These are phyloP conservation scores for Lippia alba DNA, from an alignment of 305 asterid species.

Conservation along the genomic window DNA sequence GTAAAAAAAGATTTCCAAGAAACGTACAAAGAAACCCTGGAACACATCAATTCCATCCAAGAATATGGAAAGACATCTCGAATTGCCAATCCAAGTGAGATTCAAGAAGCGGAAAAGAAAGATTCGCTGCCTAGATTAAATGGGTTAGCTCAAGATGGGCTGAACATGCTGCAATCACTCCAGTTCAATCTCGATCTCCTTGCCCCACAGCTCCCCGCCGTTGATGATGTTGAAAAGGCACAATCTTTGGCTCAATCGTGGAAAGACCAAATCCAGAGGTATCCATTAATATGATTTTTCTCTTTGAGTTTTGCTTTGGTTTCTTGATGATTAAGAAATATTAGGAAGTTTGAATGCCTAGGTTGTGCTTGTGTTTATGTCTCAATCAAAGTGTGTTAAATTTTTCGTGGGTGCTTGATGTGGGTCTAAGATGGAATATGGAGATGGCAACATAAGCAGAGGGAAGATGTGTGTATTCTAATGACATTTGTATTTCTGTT, in stretches of 20 bases:
- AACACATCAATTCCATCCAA: slow-evolving; percentile 62
- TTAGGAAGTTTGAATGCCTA: slow-evolving; percentile 3
- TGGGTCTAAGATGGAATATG: neutral
- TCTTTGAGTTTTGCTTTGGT: neutral
- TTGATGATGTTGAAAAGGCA: slow-evolving; percentile 70
- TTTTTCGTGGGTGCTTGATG: slow-evolving; percentile 13
- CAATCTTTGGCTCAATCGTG: slow-evolving; percentile 77
- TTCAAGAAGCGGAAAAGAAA: slow-evolving; percentile 49
- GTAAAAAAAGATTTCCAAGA: slow-evolving; percentile 65
- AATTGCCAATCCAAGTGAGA: slow-evolving; percentile 41
- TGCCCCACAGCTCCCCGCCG: slow-evolving; percentile 76
- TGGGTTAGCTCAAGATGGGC: slow-evolving; percentile 89
- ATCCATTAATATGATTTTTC: slow-evolving; percentile 1
- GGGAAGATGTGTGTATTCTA: slow-evolving; percentile 1
- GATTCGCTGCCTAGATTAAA: slow-evolving; percentile 88
- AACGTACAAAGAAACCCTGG: slow-evolving; percentile 48
- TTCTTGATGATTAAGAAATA: neutral
- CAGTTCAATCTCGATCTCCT: slow-evolving; percentile 89
- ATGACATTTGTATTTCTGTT: neutral
- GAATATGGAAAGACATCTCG: slow-evolving; percentile 63
- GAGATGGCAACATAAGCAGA: neutral
- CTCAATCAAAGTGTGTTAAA: neutral
- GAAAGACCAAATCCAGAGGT: slow-evolving; percentile 79
- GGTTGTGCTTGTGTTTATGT: neutral
- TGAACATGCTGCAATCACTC: slow-evolving; percentile 66